phyloP scores from a whole-genome alignment of 305 asterid genomes.

The Plantago coronopus region DNA sequence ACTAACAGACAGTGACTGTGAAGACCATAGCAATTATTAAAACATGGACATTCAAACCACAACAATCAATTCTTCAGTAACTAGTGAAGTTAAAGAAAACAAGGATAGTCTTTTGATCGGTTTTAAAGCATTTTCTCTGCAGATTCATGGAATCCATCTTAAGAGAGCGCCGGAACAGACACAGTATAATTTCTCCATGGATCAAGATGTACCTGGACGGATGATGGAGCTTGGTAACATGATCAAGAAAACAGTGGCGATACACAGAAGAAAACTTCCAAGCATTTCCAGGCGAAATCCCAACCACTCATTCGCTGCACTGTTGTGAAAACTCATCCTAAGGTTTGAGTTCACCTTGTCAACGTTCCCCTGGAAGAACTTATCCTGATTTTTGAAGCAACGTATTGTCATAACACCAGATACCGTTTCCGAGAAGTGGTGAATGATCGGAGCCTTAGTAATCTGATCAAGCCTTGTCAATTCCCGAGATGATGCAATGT shows the following conservation, averaged over 20 bases:
- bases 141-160: too few relatives aligned
- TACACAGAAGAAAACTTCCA: slow-evolving; percentile 55
- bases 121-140: too few relatives aligned
- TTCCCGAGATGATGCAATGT: slow-evolving; percentile 63
- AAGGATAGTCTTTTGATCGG: too few relatives aligned
- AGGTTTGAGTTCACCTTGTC: slow-evolving; percentile 47
- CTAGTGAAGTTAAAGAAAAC: too few relatives aligned
- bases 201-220: slow-evolving; percentile 43
- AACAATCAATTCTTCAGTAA: too few relatives aligned
- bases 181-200: not conserved
- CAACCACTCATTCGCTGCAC: slow-evolving; percentile 65
- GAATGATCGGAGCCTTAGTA: slow-evolving; percentile 70
- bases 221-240: slow-evolving; percentile 52
- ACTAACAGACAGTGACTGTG: too few relatives aligned
- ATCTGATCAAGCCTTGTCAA: slow-evolving; percentile 62
- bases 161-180: too few relatives aligned
- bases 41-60: too few relatives aligned
- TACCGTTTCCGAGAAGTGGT: slow-evolving; percentile 66
- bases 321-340: slow-evolving; percentile 63
- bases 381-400: slow-evolving; percentile 47
- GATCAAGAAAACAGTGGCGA: slow-evolving; percentile 44
- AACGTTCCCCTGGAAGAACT: slow-evolving; percentile 46
- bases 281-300: slow-evolving; percentile 75
- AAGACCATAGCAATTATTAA: too few relatives aligned
- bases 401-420: slow-evolving; percentile 68